These are phyloP conservation scores for Epichloe elymi DNA, from an alignment of 2,329 filamentous ascomycete genomes.

Conservation along the genomic window DNA sequence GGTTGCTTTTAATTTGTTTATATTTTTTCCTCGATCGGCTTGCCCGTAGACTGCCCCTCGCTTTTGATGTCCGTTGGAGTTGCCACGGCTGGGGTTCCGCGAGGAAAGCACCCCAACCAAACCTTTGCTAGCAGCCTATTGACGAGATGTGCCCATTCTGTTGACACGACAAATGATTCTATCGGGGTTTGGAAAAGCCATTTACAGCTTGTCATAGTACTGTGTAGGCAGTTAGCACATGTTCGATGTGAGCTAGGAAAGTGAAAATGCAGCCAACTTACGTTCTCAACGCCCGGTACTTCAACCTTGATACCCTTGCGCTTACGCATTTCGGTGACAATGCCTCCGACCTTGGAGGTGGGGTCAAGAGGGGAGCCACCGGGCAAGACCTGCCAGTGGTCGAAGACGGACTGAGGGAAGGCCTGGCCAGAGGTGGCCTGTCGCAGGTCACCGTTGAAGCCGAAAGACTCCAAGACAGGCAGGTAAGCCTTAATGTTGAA, in stretches of 20 bases:
- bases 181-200: constrained; percentile 29
- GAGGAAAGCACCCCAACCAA: constrained; percentile 15
- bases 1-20: constrained; percentile 10
- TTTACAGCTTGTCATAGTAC: constrained; percentile 99
- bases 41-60: constrained; percentile 18
- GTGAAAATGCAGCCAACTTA: constrained; percentile 40
- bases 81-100: constrained; percentile 11
- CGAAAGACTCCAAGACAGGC: constrained; percentile 94
- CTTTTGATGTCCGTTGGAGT: constrained; percentile 4
- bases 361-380: constrained; percentile 84
- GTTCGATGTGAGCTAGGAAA: not conserved
- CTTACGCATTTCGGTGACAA: constrained; percentile 88
- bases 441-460: constrained; percentile 96
- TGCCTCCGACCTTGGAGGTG: constrained; percentile 66
- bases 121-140: constrained; percentile 25
- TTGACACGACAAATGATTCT: constrained; percentile 32
- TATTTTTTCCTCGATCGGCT: constrained; percentile 4
- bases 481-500: constrained; percentile 99
- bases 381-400: constrained; percentile 94
- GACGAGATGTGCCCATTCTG: constrained; percentile 25
- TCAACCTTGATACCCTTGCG: constrained; percentile 98
- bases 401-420: constrained; percentile 98
- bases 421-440: constrained; percentile 89
- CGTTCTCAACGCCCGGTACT: constrained; percentile 87
- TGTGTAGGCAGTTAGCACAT: constrained; percentile 24